Conservation (phyloP, 2,329 filamentous ascomycete genomes). For the Trichoderma sp. region DNA sequence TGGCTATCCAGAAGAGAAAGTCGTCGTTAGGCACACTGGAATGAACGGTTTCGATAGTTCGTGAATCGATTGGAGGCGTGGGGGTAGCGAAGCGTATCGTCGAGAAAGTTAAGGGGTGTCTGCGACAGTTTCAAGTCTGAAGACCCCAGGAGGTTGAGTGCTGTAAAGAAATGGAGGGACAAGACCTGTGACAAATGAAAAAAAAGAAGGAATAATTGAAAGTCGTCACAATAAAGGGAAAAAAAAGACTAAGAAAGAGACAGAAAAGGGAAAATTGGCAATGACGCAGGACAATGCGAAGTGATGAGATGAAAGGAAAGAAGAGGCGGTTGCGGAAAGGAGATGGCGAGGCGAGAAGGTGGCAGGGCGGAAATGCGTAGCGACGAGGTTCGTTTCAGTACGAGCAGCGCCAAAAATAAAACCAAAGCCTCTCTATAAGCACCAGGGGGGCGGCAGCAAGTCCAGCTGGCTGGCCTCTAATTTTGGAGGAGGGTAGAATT, state of each 20-base stretch:
- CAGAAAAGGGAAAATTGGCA: constrained; percentile 2
- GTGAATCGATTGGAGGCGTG: constrained; percentile 19
- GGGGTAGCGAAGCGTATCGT: constrained; percentile 15
- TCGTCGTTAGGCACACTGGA: constrained; percentile 25
- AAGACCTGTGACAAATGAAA: constrained; percentile 3
- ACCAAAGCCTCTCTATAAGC: background rate
- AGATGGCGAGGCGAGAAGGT: constrained; percentile 18
- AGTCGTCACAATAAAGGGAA: constrained; percentile 4
- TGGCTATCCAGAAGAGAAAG: background rate
- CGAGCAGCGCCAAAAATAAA: constrained; percentile 25
- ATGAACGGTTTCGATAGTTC: constrained; percentile 19
- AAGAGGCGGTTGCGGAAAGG: constrained; percentile 16
- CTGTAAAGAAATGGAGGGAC: background rate
- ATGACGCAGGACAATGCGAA: background rate
- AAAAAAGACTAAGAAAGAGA: background rate
- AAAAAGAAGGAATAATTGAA: background rate
- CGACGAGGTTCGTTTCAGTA: constrained; percentile 25
- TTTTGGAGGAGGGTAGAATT: background rate
- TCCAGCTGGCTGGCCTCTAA: background rate
- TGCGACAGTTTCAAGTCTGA: constrained; percentile 27
- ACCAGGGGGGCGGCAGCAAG: constrained; percentile 4
- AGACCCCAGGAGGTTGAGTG: constrained; percentile 12
- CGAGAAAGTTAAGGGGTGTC: constrained; percentile 21
- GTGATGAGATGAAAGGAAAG: constrained; percentile 10
- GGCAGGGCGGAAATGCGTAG: constrained; percentile 11